Base-by-base conservation (phyloP, 371 early-diverging fungal species). In the Mortierella sp. region DNA sequence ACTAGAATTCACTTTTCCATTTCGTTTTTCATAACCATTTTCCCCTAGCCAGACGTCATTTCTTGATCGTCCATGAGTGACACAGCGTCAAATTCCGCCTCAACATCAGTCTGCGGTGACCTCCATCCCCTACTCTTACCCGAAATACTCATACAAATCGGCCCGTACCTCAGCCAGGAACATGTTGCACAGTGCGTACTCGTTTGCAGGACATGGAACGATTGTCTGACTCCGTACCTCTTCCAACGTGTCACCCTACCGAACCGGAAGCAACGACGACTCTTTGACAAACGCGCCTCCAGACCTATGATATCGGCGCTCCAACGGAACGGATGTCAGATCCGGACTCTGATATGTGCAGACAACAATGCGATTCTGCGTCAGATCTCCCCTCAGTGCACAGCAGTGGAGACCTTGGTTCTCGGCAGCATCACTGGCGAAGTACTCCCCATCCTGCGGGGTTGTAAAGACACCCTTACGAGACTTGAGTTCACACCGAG, bases 151-250 rank as follows among this genome's bases (percentile, higher is more conserved):
- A 21, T 54, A 2, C 60, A 44, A 15, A 44, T 71, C 26, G 72
- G 60, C 11, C 60, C 65, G 6, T 50, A 47, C 42, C 60, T 71
- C 46, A 54, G 41, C 34, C 72, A 71, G 26, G 48, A 37, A 6
- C 34, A 56, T 3, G 41, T 55, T n/a, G 6, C 24, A 1, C 39
- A 34, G 6, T 60, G 64, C 17, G 56, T 71, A 1, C 60, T 59
- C n/a, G 72, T 56, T 47, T 71, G 72, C 48, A 58, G 44, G 37
- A 56, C 52, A 15, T 71, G 72, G 72, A 46, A 71, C 27, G 37
- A 24, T 14, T 55, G 54, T 24, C 48, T 71, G 12, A 64, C 56
- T 5, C 72, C 72, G 8, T 56, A 53, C 26, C 60, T 71, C 49
- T 71, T 64, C 19, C 72, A 64, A 19, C 55, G 64, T 2, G 56